Base-by-base conservation (phyloP, 805 yeast species). In the Clavispora vitiphila region DNA sequence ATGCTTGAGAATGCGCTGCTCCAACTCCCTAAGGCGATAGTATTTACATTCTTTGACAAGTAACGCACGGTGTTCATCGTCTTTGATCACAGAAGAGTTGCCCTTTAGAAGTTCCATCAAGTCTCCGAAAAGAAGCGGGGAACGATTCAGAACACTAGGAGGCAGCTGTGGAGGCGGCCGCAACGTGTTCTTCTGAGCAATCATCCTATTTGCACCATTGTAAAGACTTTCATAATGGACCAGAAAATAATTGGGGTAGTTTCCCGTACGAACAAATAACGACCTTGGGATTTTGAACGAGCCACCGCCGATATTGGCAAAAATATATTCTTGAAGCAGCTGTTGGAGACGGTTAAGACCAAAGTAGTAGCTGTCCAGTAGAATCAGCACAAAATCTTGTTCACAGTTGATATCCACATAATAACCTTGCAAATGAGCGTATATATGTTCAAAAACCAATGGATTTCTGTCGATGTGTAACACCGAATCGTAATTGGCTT, bases 151-250 rank as follows among this genome's bases (percentile, higher is more conserved):
- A 3, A 72, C 72, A 1, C 72, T 67, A 3, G 81, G 68, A 0
- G 86, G 84, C 8, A 77, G 72, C 43, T 78, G 74, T 1, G 93
- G 87, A 3, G 96, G 95, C 1, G 96, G 96, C 29, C 96, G 64
- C 3, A 84, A 61, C 50, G 81, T 60, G 27, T 73, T 67, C 39
- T 63, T 65, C 9, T 68, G 49, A 15, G 67, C 65, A 19, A 74
- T 69, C 1, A 55, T 41, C 4, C 51, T 42, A 12, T 52, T 50
- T 9, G 80, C 74, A 44, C 80, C 81, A 3, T 66, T 57, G 44
- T 78, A 67, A 16, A 81, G 57, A 1, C 79, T 65, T 25, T 77
- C 75, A 52, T 71, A 73, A 2, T 84, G 75, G 27, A 87, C 65
- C 9, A 83, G 74, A 63, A 89, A 86, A 60, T 72, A 88, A 60